Evolutionary conservation across 352 stramenopile species (phyloP), one percentile per base, ranked within the genome.

Genomic region (Phytophthora ramorum): DNA sequence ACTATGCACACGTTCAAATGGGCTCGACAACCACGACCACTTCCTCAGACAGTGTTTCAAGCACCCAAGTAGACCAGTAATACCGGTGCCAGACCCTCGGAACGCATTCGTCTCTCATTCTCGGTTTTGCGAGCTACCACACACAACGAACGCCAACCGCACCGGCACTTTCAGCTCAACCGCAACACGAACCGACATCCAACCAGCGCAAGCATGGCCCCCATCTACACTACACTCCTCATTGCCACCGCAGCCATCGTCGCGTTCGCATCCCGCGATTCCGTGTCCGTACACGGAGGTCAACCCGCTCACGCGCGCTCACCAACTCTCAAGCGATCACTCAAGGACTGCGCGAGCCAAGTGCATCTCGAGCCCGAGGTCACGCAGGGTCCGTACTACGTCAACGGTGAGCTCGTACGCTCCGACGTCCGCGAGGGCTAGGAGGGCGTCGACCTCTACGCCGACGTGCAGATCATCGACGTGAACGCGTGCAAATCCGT

Each of bases 381-480:
- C 20, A 74, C 55, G 14, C 60, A 66, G 22, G 59, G 59, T 10
- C 66, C 59, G 41, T 69, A 73, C 58, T 73, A 28, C 24, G 24
- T 28, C 24, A 28, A 28, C 24, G 24, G 66, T 4, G 54, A 70
- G 49, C 46, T 66, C 28, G 30, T 70, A 3, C 66, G 66, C 28
- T 56, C 50, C 46, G 53, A 69, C 52, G 58, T 66, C 38, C 60
- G 50, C 37, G 59, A 70, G 54, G 38, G 62, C 22, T 48, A 69
- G 49, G 47, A 59, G 20, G 66, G 66, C 30, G 60, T 74, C n/a
- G n/a, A n/a, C n/a, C 51, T 73, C 38, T 73, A 68, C 45, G 53
- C 58, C 9, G 65, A 67, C n/a, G 19, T 73, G 16, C 65, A 73
- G 47, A 54, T 73, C 66, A 62, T 73, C 34, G 48, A 73, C 45